phyloP scores from a whole-genome alignment of 1,139 yeast species.

The Yamadazyma mexicana region DNA sequence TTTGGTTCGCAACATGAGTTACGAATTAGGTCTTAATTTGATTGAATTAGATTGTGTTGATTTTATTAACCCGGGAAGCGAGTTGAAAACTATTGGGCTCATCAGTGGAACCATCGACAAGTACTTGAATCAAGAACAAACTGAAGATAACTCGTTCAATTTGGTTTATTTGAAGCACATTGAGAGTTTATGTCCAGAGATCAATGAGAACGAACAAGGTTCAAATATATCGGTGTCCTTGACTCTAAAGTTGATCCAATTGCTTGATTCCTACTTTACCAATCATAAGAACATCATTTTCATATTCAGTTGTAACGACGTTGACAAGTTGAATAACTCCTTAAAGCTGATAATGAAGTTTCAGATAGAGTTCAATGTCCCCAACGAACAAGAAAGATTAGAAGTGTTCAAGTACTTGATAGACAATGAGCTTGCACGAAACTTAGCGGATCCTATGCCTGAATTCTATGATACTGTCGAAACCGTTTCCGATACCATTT shows the following conservation, averaged over 20 bases:
- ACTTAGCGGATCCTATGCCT: constrained; percentile 7
- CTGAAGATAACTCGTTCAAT: constrained; percentile 25
- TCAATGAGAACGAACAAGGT: constrained; percentile 64
- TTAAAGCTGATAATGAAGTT: constrained; percentile 73
- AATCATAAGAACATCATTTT: constrained; percentile 46
- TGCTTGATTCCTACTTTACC: constrained; percentile 56
- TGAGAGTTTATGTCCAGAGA: constrained; percentile 68
- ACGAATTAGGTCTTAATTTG: constrained; percentile 65
- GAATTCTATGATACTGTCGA: constrained; percentile 18
- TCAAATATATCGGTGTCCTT: constrained; percentile 55
- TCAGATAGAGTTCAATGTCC: constrained; percentile 75
- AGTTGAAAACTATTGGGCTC: constrained; percentile 75
- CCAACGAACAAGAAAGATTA: constrained; percentile 71
- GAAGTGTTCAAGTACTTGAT: constrained; percentile 58
- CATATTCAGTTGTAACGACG: constrained; percentile 70
- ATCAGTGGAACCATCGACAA: constrained; percentile 77
- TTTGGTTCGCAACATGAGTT: constrained; percentile 54
- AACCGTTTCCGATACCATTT: constrained; percentile 18
- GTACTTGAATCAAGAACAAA: constrained; percentile 23
- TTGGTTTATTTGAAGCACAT: constrained; percentile 69
- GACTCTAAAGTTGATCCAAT: constrained; percentile 56
- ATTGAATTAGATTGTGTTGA: constrained; percentile 71
- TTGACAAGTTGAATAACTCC: constrained; percentile 67
- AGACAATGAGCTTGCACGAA: constrained; percentile 19
- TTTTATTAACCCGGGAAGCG: constrained; percentile 66